Evolutionary conservation across 2,329 filamentous ascomycete species (phyloP), one percentile per base, ranked within the genome.

Genomic region (Hypoxylon sp.): DNA sequence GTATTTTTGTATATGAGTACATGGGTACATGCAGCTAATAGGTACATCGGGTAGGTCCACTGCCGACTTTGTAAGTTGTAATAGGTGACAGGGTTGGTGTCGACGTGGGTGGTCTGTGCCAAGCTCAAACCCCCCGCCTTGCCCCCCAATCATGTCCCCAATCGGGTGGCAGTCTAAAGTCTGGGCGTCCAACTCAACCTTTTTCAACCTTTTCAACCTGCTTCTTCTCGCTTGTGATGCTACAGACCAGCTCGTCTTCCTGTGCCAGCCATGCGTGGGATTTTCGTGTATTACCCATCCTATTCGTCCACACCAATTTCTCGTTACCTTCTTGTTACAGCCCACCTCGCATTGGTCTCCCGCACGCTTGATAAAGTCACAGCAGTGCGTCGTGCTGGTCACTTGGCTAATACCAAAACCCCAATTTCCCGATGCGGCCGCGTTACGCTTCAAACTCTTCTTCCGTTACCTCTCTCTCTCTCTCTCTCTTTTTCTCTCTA

Each of bases 241-340:
- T 31, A n/a, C n/a, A n/a, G n/a, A n/a, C n/a, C n/a, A n/a, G n/a
- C n/a, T n/a, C n/a, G n/a, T n/a, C n/a, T n/a, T n/a, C n/a, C n/a
- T n/a, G n/a, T n/a, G n/a, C n/a, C n/a, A n/a, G n/a, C n/a, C n/a
- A n/a, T n/a, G n/a, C n/a, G 42, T 49, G 30, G 45, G 27, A 55
- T 53, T 38, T 41, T 9, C 44, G 32, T 36, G 41, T 51, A 40
- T 53, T 50, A 49, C 46, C 47, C 42, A 32, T 44, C 49, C 43
- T 30, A 49, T 56, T 40, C 34, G 7, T 51, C 35, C 50, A 55
- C 50, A 52, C 50, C 51, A 20, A 48, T 48, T 50, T 43, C 31
- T 55, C 59, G 53, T 61, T 61, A 61, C 59, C 59, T 61, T 61
- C 59, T 61, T 51, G 56, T 61, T 61, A 61, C 59, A 59, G 59